Evolutionary conservation across 1,139 yeast species (phyloP), one percentile per base, ranked within the genome.

Genomic region (Taiozyma sp.): DNA sequence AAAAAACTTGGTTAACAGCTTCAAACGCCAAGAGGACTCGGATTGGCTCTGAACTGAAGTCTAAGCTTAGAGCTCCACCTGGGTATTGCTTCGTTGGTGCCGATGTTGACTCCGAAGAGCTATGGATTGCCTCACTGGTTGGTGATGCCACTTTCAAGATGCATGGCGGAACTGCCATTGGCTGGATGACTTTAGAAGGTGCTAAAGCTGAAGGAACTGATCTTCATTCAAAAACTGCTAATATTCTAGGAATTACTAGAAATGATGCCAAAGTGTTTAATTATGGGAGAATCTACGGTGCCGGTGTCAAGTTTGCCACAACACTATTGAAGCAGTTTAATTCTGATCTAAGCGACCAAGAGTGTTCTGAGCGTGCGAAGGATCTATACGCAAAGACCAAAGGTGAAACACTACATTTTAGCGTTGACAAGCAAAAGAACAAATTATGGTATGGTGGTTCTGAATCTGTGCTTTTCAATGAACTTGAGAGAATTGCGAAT

Each of bases 161-260:
- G 42, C 99, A 95, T 66, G 99, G 99, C 3, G 95, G 95, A 16
- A 89, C 99, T 0, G 96, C 98, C 0, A 76, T 95, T 49, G 98
- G 99, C 0, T 95, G 99, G 99, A 95, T 95, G 99, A 91, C 98
- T 2, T 74, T 95, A 50, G 99, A 95, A 72, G 99, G 99, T 19
- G 85, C 93, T 24, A 95, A 95, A 68, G 74, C 72, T 51, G 93
- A 87, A 53, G 95, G 91, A 11, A 95, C 99, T 0, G 99, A 95
- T 69, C 71, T 95, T 57, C 99, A 95, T 65, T 90, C 98, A 1
- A 90, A 88, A 60, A 95, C 99, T 0, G 97, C 99, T 0, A 76
- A 77, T 28, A 91, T 95, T 58, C 70, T 95, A 63, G 96, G 96
- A 0, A 93, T 95, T 50, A 82, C 88, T 24, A 78, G 99, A 67